Base-by-base conservation (phyloP, 495 filamentous ascomycete species). In the Penicillium ucsense region DNA sequence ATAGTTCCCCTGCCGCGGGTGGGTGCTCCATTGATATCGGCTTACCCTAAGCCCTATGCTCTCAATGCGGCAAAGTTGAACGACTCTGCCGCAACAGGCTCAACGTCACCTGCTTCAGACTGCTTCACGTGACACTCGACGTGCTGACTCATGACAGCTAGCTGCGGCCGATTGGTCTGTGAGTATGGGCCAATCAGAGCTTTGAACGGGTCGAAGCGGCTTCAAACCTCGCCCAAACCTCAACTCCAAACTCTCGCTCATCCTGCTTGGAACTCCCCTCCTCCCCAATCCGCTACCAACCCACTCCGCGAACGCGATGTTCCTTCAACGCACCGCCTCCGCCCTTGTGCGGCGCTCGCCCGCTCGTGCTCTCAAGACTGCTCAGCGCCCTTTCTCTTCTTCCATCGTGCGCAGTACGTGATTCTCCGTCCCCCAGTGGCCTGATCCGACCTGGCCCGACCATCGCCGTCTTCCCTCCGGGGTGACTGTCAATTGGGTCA, bases 271-370 rank as follows among this genome's bases (percentile, higher is more conserved):
- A 60, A 43, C 50, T 43, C 60, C 48, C 47, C 47, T 51, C 55
- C 48, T 53, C 52, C 52, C 43, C 54, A 50, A 48, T 42, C 54
- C 51, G 37, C 53, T 48, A 54, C 54, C 10, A n/a, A 9, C 35
- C 37, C 41, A 43, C 34, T 51, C 57, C 54, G 38, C 45, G 49
- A 43, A 42, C 55, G 75, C 71, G 73, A 92, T 91, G 86, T 86
- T 91, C 70, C 73, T 92, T 63, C 83, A 86, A 71, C 86, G 88
- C 67, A 80, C 87, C 55, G 85, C 80, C 59, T 66, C 86, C 56
- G 76, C 80, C 60, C 75, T 84, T 54, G 83, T 80, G 49, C 78
- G 84, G 68, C 86, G 86, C 60, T 79, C 79, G 47, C 79, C 79
- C 53, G 68, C 77, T 61, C 67, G 75, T 53, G 78, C 81, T 56